phyloP scores from a whole-genome alignment of 2,329 filamentous ascomycete genomes.

The Botryosphaeria agaves region DNA sequence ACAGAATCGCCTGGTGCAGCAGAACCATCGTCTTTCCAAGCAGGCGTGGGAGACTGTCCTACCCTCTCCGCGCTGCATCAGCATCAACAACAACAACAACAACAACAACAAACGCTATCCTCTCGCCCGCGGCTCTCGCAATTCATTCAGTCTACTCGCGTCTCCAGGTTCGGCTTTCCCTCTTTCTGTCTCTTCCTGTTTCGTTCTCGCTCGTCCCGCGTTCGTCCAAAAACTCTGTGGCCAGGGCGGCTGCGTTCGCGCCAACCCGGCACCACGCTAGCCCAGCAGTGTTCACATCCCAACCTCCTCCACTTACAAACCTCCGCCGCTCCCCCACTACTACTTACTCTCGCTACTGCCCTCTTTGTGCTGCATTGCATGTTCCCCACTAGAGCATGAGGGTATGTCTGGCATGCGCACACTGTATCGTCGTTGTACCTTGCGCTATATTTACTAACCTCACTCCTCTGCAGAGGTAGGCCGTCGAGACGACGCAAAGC shows the following conservation, averaged over 20 bases:
- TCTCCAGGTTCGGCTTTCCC: neutral
- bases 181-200: neutral
- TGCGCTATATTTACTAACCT: no score
- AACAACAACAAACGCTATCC: no score
- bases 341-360: no score
- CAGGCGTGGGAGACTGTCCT: neutral
- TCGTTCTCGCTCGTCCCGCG: no score
- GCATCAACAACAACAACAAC: no score
- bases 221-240: neutral
- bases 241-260: constrained; percentile 2
- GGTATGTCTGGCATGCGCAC: no score
- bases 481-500: no score
- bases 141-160: neutral
- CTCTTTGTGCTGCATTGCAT: no score
- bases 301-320: constrained; percentile 3
- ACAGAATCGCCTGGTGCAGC: neutral
- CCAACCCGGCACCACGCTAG: constrained; percentile 1
- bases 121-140: neutral
- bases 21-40: neutral
- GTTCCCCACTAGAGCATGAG: no score
- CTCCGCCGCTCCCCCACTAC: constrained; percentile 3
- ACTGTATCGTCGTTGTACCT: no score
- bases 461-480: no score
- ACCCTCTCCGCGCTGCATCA: neutral
- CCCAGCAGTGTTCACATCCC: constrained; percentile 2